Evolutionary conservation across 768 basidiomycete species (phyloP).

Genomic region (Amanita exitialis): DNA sequence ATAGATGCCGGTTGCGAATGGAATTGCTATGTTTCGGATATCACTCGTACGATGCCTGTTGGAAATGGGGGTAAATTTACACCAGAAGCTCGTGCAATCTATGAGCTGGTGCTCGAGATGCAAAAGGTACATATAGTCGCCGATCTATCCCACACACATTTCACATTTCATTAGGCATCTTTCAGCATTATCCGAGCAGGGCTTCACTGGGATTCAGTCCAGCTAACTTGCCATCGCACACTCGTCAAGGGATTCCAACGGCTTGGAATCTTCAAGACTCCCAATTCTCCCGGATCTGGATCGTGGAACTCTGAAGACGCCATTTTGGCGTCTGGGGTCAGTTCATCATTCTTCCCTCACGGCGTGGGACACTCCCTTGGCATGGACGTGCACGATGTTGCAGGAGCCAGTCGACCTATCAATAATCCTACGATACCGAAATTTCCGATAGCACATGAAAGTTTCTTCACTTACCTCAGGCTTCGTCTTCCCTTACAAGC

Average conservation of each 20-base stretch:
- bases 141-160: not conserved
- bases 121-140: conserved; percentile 47
- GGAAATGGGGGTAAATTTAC: conserved; percentile 91
- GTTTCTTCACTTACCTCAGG: conserved; percentile 73
- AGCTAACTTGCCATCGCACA: conserved; percentile 72
- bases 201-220: conserved; percentile 86
- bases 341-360: conserved; percentile 89
- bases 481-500: conserved; percentile 61
- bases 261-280: conserved; percentile 76
- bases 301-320: conserved; percentile 54
- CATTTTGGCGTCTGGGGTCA: conserved; percentile 68
- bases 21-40: conserved; percentile 39
- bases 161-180: conserved; percentile 36
- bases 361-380: conserved; percentile 88
- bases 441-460: conserved; percentile 36
- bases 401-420: conserved; percentile 67
- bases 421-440: conserved; percentile 40
- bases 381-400: conserved; percentile 91
- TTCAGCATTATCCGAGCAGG: conserved; percentile 64
- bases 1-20: conserved; percentile 96
- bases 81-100: conserved; percentile 70
- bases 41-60: conserved; percentile 82
- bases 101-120: conserved; percentile 84
- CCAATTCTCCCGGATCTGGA: conserved; percentile 34
- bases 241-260: conserved; percentile 76